Evolutionary conservation across 106 monocot genomes (phyloP).

Genomic region (Narthecium ossifragum): DNA sequence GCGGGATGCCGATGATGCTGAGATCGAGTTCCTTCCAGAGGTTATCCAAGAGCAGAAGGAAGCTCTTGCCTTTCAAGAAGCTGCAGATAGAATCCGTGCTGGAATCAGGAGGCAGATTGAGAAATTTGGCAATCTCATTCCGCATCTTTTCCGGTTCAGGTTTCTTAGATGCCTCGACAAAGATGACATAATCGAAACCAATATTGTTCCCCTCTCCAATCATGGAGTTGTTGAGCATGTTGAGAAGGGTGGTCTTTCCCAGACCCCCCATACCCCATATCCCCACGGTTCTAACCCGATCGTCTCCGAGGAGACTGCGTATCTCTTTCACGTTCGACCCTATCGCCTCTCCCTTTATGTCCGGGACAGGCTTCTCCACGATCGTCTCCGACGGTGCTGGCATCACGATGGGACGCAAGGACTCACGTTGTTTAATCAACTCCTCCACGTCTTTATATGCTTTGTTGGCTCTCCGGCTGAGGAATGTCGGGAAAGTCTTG

Average conservation of each 20-base stretch:
- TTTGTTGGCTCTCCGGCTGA: too few relatives aligned
- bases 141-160: neutral
- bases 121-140: neutral
- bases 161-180: neutral
- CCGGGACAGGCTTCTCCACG: too few relatives aligned
- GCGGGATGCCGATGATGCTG: neutral
- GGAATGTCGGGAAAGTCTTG: too few relatives aligned
- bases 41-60: slow-evolving; percentile 20
- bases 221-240: neutral
- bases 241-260: slow-evolving; percentile 13
- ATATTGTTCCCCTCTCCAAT: neutral
- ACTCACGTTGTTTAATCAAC: too few relatives aligned
- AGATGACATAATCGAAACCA: slow-evolving; percentile 1
- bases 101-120: neutral
- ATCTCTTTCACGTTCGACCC: neutral
- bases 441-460: too few relatives aligned
- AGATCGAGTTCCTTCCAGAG: slow-evolving; percentile 10
- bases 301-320: neutral
- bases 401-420: too few relatives aligned
- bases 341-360: neutral
- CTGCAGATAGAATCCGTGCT: neutral
- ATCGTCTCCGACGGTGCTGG: too few relatives aligned
- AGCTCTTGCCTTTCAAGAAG: slow-evolving; percentile 5
- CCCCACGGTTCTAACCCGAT: slow-evolving; percentile 1
- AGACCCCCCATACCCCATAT: slow-evolving; percentile 17